These are phyloP conservation scores for Geranium rotundifolium DNA, from an alignment of 345 rosid species.

Conservation along the genomic window DNA sequence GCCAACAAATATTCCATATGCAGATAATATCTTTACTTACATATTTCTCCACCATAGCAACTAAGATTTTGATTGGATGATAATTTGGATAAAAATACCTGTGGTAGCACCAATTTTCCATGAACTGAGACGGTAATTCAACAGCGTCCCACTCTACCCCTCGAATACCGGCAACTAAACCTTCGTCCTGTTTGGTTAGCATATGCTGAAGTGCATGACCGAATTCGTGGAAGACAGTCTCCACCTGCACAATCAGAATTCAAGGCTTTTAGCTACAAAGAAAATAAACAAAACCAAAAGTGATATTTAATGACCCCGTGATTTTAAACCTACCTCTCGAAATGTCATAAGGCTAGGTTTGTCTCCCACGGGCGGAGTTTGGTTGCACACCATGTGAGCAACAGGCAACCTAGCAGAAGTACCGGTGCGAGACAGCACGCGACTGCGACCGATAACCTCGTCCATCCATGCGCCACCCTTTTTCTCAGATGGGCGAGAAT, in stretches of 20 bases:
- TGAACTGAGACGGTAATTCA: slow-evolving; percentile 88
- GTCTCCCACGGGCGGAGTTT: slow-evolving; percentile 82
- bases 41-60: not conserved
- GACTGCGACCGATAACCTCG: slow-evolving; percentile 76
- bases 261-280: not conserved
- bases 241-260: slow-evolving; percentile 38
- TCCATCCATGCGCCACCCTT: slow-evolving; percentile 89
- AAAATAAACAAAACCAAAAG: not conserved
- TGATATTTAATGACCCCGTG: not conserved
- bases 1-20: too few species aligned
- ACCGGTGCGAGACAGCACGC: slow-evolving; percentile 47
- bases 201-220: slow-evolving; percentile 97
- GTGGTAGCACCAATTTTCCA: slow-evolving; percentile 99
- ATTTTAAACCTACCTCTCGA: slow-evolving; percentile 48
- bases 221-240: slow-evolving; percentile 93
- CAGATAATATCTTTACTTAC: too few species aligned
- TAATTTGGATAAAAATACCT: slow-evolving; percentile 48
- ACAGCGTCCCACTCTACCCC: slow-evolving; percentile 95
- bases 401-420: slow-evolving; percentile 46
- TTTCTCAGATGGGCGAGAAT: slow-evolving; percentile 91
- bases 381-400: slow-evolving; percentile 96
- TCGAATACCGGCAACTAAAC: slow-evolving; percentile 80
- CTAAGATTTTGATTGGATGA: not conserved
- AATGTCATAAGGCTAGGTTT: slow-evolving; percentile 96
- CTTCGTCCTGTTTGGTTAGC: slow-evolving; percentile 84